Percentiles rank a stretch among this genome's conserved stretches.
Evolutionary conservation across 2,329 filamentous ascomycete species (phyloP).

Genomic region (Oidium heveae): DNA sequence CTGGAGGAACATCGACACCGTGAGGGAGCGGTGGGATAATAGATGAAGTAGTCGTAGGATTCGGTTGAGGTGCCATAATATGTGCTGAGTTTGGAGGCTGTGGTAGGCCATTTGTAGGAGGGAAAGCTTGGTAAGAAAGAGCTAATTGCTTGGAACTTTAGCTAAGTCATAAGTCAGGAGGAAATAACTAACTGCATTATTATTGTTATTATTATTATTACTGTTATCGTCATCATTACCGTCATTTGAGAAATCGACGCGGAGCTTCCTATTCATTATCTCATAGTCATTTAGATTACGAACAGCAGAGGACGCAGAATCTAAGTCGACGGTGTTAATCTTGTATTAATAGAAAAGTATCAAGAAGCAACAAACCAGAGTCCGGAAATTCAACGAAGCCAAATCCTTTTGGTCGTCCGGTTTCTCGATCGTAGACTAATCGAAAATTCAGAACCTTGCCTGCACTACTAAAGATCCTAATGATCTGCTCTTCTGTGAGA

Average conservation of each 20-base stretch:
- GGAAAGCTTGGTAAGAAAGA: constrained; percentile 10
- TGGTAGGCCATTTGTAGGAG: constrained; percentile 7
- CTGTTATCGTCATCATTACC: constrained; percentile 34
- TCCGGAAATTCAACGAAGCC: constrained; percentile 93
- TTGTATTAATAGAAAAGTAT: constrained; percentile 1
- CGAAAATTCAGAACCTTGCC: constrained; percentile 82
- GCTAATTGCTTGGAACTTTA: constrained; percentile 8
- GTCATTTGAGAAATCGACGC: constrained; percentile 91
- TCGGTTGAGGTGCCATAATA: not conserved
- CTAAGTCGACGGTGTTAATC: constrained; percentile 15
- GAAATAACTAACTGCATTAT: constrained; percentile 1
- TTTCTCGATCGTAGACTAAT: constrained; percentile 86
- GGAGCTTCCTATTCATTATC: constrained; percentile 78
- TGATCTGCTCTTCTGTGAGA: constrained; percentile 86
- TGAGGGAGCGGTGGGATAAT: constrained; percentile 58
- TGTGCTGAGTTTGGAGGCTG: constrained; percentile 15
- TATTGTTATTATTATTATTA: not conserved
- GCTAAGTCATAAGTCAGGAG: not conserved
- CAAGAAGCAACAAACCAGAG: constrained; percentile 29
- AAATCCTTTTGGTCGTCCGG: constrained; percentile 82
- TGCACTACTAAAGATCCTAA: constrained; percentile 73
- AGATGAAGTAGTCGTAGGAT: constrained; percentile 12
- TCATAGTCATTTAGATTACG: constrained; percentile 90
- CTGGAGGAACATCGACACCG: constrained; percentile 61
- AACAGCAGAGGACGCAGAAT: constrained; percentile 74